A percentile compares a stretch with the other conserved stretches of the same genome.
phyloP scores from a whole-genome alignment of 2,329 filamentous ascomycete species.

The Fusarium odoratissimum region DNA sequence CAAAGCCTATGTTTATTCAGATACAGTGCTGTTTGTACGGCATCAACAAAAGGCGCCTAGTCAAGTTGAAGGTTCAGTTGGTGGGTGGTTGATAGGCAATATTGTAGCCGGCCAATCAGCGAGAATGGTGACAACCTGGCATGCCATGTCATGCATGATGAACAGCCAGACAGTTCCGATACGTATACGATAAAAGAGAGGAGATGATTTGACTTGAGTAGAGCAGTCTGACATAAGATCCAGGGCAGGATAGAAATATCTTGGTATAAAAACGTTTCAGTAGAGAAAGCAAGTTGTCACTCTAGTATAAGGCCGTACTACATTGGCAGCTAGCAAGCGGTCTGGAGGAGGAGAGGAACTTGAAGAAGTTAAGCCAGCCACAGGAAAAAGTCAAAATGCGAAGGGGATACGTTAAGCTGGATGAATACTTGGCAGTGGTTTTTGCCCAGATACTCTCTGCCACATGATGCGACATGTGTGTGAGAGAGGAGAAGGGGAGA shows the following conservation, averaged over 20 bases:
- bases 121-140: slow-evolving; percentile 20
- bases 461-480: not conserved
- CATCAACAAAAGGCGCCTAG: not conserved
- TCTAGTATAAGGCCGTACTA: not conserved
- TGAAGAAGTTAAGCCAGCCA: not conserved
- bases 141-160: not conserved
- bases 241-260: not conserved
- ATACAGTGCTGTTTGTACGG: not conserved
- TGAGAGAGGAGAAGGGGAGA: not conserved
- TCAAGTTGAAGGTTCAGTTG: not conserved
- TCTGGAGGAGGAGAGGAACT: not conserved
- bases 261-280: not conserved
- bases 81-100: slow-evolving; percentile 6
- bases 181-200: not conserved
- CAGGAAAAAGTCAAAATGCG: slow-evolving; percentile 1
- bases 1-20: not conserved
- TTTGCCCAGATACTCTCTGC: not conserved
- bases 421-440: not conserved
- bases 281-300: not conserved
- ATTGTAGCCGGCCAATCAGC: slow-evolving; percentile 41
- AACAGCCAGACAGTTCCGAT: not conserved
- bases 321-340: not conserved
- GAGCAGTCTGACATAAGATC: slow-evolving; percentile 1
- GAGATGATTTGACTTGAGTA: not conserved
- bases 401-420: not conserved